Evolutionary conservation across 176 grass and related monocot genomes (phyloP), one percentile per base, ranked within the genome.

Genomic region (Oropetium thomaeum): DNA sequence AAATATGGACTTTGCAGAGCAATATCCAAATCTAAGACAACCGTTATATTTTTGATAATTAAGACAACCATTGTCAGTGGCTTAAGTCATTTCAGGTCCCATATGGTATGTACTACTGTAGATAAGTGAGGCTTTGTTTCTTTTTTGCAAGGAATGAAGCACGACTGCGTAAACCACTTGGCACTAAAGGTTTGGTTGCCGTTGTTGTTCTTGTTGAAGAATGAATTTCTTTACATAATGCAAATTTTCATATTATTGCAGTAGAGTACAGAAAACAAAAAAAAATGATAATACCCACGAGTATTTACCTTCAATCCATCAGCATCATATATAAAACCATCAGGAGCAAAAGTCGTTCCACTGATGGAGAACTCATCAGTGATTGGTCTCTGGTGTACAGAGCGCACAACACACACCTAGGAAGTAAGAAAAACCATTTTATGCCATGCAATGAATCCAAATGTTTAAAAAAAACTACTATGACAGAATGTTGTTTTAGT

Each of bases 311-410:
- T 89, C 67, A 84, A 70, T 81, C 89, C 87, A 71, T 28, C 71
- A 73, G 89, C 78, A 73, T 98, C 96, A 62, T 88, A 92, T 81
- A 98, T 90, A 87, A 98, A 86, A 32, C 96, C 96, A 62, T 98
- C 96, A 54, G 96, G 96, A 58, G 91, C 84, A 92, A 94, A 98
- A 69, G 96, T 98, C 49, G 96, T 98, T 81, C 96, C 96, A 69
- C 84, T 92, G 65, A 98, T 78, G 62, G 82, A 82, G 38, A 88
- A 98, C 67, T 95, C 91, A 75, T 98, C 89, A 58, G 92, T 98
- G 52, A 94, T 83, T 26, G 91, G 84, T 79, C 85, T 86, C 53
- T 82, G 86, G 41, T 98, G 92, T 62, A 98, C 86, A 73, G 96
- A 95, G 73, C 82, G 91, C 59, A 98, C 80, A 25, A 98, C 91